A percentile compares a stretch with the other conserved stretches of the same genome.
phyloP scores from a whole-genome alignment of 805 yeast species.

The Saccharomyces mikatae region DNA sequence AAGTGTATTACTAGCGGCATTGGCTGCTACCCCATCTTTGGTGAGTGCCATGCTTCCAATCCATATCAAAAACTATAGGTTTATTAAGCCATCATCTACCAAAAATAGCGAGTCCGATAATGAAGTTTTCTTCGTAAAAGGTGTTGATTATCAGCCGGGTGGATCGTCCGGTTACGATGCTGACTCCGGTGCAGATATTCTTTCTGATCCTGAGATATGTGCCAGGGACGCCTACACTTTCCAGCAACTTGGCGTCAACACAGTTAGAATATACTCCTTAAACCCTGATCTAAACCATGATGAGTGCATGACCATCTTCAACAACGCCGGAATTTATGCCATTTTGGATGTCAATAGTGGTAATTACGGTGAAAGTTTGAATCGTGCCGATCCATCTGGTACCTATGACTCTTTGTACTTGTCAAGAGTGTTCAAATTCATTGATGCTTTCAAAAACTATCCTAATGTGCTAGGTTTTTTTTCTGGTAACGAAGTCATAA shows the following conservation, averaged over 20 bases:
- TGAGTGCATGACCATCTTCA: conserved; percentile 83
- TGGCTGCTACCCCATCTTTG: conserved; percentile 12
- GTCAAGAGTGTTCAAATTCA: conserved; percentile 71
- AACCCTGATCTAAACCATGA: conserved; percentile 84
- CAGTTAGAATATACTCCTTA: conserved; percentile 73
- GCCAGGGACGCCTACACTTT: conserved; percentile 72
- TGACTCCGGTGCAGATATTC: conserved; percentile 45
- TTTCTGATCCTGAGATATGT: conserved; percentile 62
- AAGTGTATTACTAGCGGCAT: conserved; percentile 6
- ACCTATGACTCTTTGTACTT: conserved; percentile 66
- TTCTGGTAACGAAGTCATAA: conserved; percentile 87
- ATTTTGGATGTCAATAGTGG: conserved; percentile 81
- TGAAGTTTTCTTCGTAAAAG: conserved; percentile 68
- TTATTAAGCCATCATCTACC: conserved; percentile 45
- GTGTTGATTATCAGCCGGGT: conserved; percentile 91
- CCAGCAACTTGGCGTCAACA: conserved; percentile 76
- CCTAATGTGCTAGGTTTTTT: conserved; percentile 83
- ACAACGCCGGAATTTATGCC: conserved; percentile 86
- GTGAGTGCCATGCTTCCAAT: conserved; percentile 49
- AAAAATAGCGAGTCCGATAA: conserved; percentile 32
- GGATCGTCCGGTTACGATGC: conserved; percentile 57
- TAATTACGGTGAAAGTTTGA: conserved; percentile 52
- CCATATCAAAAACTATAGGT: conserved; percentile 46
- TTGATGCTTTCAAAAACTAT: conserved; percentile 76
- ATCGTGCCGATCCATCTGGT: conserved; percentile 61